Base-by-base conservation (phyloP, 768 basidiomycete species). In the Boletus pseudo-olivaceus region DNA sequence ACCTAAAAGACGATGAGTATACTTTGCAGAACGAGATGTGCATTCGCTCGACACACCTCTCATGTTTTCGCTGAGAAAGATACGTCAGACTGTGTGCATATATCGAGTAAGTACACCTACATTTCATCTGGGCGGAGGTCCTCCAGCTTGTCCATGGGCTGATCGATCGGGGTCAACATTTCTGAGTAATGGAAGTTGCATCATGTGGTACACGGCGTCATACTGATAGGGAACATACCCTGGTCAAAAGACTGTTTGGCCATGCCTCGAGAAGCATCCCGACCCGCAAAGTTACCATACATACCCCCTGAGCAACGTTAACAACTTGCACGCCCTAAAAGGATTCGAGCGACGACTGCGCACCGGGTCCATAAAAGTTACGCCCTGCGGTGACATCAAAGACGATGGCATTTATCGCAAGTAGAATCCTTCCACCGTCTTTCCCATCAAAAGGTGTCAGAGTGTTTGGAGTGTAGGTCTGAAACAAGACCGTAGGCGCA, bases 251-350 rank as follows among this genome's bases (percentile, higher is more conserved):
- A 96, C 73, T 98, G 95, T 73, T 95, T 97, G 7, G 96, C 96
- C 90, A 98, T 95, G 5, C 96, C 95, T 35, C 95, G 77, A 15
- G 92, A 95, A 2, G 96, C 96, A 73, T 99, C 96, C 46, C 95
- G 74, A 6, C 96, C 97, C 3, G 97, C 95, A 76, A 99, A 98
- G 72, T 95, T 96, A 30, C 93, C 94, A 66, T 98, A 98, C 82
- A 94, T 92, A 0, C 95, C 96, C 63, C 86, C 96, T 97, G 60
- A 29, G 39, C 43, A 26, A 15, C 17, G 56, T 48, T 12, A 51
- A 7, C 50, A 20, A 38, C 62, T 33, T 47, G 2, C 27, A 37
- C 20, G 10, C 19, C 23, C 6, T 1, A 6, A 7, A 39, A 10
- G 17, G 15, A 23, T 30, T 23, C 30, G 27, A 19, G 17, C 46